Evolutionary conservation across 176 grass and related monocot species (phyloP).

Genomic region (Neostapfia colusana): DNA sequence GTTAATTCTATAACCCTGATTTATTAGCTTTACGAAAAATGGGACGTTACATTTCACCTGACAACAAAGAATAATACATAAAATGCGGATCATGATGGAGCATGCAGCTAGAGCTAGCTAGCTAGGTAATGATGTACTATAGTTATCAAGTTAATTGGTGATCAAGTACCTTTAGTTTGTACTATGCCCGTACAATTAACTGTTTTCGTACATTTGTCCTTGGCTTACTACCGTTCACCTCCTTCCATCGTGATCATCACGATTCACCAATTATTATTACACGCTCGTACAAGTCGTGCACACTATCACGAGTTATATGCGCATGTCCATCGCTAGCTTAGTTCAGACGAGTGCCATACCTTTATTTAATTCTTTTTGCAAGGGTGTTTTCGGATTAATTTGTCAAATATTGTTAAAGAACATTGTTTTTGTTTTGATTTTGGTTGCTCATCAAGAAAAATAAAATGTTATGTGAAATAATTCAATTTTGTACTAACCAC

Average conservation of each 20-base stretch:
- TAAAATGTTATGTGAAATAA: too few relatives aligned
- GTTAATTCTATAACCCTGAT: too few relatives aligned
- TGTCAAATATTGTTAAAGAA: too few relatives aligned
- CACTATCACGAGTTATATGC: background rate
- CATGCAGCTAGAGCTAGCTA: background rate
- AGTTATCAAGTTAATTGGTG: background rate
- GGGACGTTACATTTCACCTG: too few relatives aligned
- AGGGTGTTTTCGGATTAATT: too few relatives aligned
- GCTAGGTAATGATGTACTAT: background rate
- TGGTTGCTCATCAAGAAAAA: too few relatives aligned
- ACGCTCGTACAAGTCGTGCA: background rate
- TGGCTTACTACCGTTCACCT: background rate
- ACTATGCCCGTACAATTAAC: background rate
- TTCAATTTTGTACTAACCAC: too few relatives aligned
- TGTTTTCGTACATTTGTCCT: background rate
- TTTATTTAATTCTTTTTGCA: background rate
- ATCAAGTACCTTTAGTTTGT: background rate
- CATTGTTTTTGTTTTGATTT: too few relatives aligned
- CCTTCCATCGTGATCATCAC: background rate
- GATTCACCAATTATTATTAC: background rate
- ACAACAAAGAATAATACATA: background rate
- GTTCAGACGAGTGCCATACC: background rate
- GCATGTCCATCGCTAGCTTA: background rate
- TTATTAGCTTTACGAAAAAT: too few relatives aligned
- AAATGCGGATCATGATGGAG: background rate